Evolutionary conservation across 225 moss, liverwort and hornwort species (phyloP), one percentile per base, ranked within the genome.

Genomic region (Takakia lepidozioides): DNA sequence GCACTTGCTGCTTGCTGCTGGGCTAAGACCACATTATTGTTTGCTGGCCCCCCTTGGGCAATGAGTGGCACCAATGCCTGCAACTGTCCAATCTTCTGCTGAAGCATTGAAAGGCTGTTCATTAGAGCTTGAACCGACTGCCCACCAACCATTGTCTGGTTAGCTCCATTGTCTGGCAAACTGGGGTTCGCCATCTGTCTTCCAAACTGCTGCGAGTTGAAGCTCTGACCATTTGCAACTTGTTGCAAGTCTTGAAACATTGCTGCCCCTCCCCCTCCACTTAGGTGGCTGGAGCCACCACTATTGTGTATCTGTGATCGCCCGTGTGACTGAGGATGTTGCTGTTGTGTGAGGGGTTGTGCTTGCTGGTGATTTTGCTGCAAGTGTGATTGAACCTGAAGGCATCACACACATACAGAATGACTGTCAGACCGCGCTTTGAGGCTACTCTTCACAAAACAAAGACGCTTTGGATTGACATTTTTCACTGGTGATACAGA

Each of bases 21-120:
- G 0, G 86, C 81, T 15, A 63, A 54, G 32, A 64, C 54, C 11
- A 80, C 75, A 9, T 63, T 70, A 47, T 30, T 38, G 1, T 71
- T 55, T 1, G 65, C 60, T 22, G 69, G 67, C 20, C 71, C 47
- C 25, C 58, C 72, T 52, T 76, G 76, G 1, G 76, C 45, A 46
- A 88, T 69, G n/a, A 66, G 68, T 13, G 93, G 88, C 40, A 93
- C 85, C 16, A 88, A 78, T 11, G 83, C 75, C 66, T 88, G 93
- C 23, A 93, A 82, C 21, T 86, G 93, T 1, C 62, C 66, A 38
- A 93, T 69, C 13, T 81, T 81, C 29, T 93, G 83, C 55, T 93
- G 88, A 10, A 93, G 76, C 36, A 83, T 61, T 5, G 74, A 37
- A 10, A 93, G 74, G 14, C 69, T 78, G 11, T 65, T 63, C 81